These are phyloP conservation scores for Apiospora saccharicola DNA, from an alignment of 2,329 filamentous ascomycete genomes.

Conservation along the genomic window DNA sequence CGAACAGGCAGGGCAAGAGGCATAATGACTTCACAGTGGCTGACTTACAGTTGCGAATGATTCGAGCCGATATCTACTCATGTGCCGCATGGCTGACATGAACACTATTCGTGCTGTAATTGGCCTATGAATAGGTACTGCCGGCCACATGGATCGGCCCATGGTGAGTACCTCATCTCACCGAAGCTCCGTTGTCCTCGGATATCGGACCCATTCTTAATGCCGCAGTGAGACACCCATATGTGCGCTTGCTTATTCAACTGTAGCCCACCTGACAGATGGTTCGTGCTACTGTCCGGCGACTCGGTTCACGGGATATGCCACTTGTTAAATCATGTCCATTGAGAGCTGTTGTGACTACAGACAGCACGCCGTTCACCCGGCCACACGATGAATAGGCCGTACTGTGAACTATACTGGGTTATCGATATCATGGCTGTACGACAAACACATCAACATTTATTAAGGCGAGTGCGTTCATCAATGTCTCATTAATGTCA, in stretches of 20 bases:
- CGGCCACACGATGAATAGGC: not conserved
- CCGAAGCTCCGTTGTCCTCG: slow-evolving; percentile 10
- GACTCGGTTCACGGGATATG: not conserved
- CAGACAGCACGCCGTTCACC: not conserved
- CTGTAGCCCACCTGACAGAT: not conserved
- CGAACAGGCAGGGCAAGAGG: not conserved
- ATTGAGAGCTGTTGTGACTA: too few species aligned
- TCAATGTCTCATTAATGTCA: not conserved
- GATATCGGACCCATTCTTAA: not conserved
- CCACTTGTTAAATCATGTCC: not conserved
- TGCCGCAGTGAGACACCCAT: not conserved
- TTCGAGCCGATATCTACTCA: slow-evolving; percentile 5
- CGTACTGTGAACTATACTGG: not conserved
- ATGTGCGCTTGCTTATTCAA: not conserved
- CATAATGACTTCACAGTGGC: not conserved
- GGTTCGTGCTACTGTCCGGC: not conserved
- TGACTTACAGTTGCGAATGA: not conserved
- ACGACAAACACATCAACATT: not conserved
- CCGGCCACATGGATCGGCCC: not conserved
- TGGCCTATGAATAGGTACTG: not conserved
- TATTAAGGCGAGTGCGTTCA: not conserved
- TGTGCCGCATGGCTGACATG: slow-evolving; percentile 4
- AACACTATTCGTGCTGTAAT: not conserved
- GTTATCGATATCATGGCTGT: not conserved
- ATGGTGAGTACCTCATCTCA: not conserved